Evolutionary conservation across 2,329 filamentous ascomycete genomes (phyloP).

Genomic region (Epichloe aotearoae): DNA sequence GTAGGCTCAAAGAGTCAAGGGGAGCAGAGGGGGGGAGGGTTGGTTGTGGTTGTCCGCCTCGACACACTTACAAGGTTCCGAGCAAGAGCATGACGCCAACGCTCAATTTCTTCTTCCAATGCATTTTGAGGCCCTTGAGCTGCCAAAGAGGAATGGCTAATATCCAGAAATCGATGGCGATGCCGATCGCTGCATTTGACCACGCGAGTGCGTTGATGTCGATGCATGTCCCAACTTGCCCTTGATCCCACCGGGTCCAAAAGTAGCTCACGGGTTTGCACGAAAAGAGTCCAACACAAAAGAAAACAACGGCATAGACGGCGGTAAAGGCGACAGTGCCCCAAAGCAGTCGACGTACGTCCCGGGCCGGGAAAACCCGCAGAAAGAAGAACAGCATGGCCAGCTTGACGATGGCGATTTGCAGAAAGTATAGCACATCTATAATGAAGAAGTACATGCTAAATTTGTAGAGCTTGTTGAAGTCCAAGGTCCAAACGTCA

Average conservation of each 20-base stretch:
- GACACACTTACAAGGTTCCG: conserved; percentile 20
- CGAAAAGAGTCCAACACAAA: conserved; percentile 19
- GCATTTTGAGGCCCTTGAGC: conserved; percentile 17
- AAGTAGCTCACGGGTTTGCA: conserved; percentile 24
- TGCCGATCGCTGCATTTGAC: conserved; percentile 25
- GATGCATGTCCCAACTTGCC: conserved; percentile 23
- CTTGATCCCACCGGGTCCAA: conserved; percentile 27
- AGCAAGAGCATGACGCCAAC: conserved; percentile 27
- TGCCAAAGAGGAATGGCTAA: conserved; percentile 25
- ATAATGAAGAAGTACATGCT: conserved; percentile 16
- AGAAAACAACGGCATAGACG: conserved; percentile 16
- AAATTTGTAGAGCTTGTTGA: conserved; percentile 9
- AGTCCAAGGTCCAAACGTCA: conserved; percentile 16
- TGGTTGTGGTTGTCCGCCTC: no score
- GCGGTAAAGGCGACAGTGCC: conserved; percentile 17
- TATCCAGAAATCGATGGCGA: conserved; percentile 26
- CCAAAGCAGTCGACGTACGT: conserved; percentile 19
- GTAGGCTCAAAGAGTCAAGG: no score
- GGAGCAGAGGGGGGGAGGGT: no score
- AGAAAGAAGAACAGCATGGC: conserved; percentile 28
- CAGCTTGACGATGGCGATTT: conserved; percentile 20
- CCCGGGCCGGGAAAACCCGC: conserved; percentile 22
- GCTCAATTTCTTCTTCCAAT: conserved; percentile 24
- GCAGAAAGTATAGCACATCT: conserved; percentile 21
- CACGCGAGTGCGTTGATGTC: conserved; percentile 23